Evolutionary conservation across 768 basidiomycete species (phyloP).

Genomic region (Mycena venus): DNA sequence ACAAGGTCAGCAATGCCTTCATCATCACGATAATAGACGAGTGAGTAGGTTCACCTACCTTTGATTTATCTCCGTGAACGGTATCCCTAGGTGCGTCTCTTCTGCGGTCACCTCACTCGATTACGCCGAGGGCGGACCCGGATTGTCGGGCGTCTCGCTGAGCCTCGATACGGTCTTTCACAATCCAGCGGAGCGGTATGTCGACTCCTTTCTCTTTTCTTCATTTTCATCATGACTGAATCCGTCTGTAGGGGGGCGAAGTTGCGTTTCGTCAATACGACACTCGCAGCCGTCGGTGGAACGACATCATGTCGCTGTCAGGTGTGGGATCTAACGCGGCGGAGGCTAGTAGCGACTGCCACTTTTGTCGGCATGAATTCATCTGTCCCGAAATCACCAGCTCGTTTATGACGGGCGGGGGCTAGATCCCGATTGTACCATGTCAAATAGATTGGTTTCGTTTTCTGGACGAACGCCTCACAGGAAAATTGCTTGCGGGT

Average conservation of each 20-base stretch:
- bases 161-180: conserved; percentile 62
- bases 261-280: conserved; percentile 57
- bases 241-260: conserved; percentile 54
- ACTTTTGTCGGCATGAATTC: conserved; percentile 18
- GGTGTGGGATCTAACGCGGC: conserved; percentile 38
- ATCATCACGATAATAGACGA: conserved; percentile 61
- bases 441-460: no score
- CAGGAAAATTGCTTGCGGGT: no score
- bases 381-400: not conserved
- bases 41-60: conserved; percentile 42
- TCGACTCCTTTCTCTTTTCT: conserved; percentile 15
- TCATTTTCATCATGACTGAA: not conserved
- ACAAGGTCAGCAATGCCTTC: conserved; percentile 57
- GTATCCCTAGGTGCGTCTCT: conserved; percentile 53
- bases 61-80: not conserved
- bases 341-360: conserved; percentile 22
- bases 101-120: conserved; percentile 53
- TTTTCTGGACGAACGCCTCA: no score
- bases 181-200: conserved; percentile 54
- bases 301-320: conserved; percentile 54
- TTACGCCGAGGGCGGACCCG: conserved; percentile 44
- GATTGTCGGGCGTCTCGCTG: conserved; percentile 56
- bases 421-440: no score
- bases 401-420: conserved; percentile 13
- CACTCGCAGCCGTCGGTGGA: conserved; percentile 40